Base-by-base conservation (phyloP, 1,284 basidiomycete genomes). In the Puccinia novopanici region DNA sequence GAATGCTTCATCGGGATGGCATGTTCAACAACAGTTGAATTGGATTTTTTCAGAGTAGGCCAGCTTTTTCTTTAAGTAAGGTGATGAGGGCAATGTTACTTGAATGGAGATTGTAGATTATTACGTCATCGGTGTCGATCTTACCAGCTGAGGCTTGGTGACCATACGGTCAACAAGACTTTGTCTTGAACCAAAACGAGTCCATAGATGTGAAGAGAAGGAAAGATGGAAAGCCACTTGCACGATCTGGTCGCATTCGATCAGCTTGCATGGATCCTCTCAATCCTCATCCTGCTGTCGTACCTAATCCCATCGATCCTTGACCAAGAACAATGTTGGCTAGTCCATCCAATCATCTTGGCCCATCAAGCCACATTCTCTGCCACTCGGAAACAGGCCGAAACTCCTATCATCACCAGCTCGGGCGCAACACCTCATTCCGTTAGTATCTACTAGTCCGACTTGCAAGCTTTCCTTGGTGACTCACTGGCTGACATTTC, bases 341-440 rank as follows among this genome's bases (percentile, higher is more conserved):
- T 42, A 5, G 15, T 63, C 9, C 61, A 76, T 52, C 75, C 75
- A 12, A 67, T 76, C 59, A 40, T 76, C 57, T 34, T 76, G 10
- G 75, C 59, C 8, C 61, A 52, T 37, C 75, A 76, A 54, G 45
- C 75, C 3, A 22, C 27, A 12, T 54, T 76, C 30, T 63, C 75
- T 13, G 27, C 59, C 27, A 63, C 65, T 50, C 45, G 75, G n/a
- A 63, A 63, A n/a, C 57, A 76, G 48, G 63, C 61, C n/a, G 59
- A 76, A 52, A 65, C 40, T 67, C 75, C 75, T 8, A 76, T 37
- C 1, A 70, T 70, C 45, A 70, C 68, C 13, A 50, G 40, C 19
- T 70, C 68, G 30, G 68, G 68, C 24, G 68, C 68, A 70, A 50
- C 68, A 12, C 12, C 68, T 17, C 24, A 37, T 52, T 70, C 68